Evolutionary conservation across 2,329 filamentous ascomycete genomes (phyloP).

Genomic region (Phialophora tarda): DNA sequence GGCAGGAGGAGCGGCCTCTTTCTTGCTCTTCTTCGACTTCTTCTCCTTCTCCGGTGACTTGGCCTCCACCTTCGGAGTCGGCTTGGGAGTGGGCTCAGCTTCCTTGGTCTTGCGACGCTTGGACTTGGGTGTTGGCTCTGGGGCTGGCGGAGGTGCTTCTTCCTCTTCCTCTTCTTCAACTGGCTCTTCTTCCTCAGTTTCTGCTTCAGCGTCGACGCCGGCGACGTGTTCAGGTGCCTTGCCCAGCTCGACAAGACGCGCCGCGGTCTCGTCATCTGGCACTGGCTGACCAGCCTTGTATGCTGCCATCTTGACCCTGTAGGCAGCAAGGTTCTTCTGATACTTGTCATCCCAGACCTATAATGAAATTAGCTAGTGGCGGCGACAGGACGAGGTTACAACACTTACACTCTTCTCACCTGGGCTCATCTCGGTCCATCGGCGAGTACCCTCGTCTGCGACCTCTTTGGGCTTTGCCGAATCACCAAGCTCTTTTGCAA

Average conservation of each 20-base stretch:
- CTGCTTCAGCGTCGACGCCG: conserved; percentile 43
- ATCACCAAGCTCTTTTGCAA: conserved; percentile 77
- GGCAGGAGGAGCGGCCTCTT: conserved; percentile 43
- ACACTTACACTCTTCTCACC: conserved; percentile 71
- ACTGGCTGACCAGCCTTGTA: conserved; percentile 61
- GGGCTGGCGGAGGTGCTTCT: conserved; percentile 47
- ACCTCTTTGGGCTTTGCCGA: conserved; percentile 83
- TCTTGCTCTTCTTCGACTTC: conserved; percentile 56
- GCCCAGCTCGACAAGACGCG: conserved; percentile 51
- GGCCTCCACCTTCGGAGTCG: conserved; percentile 45
- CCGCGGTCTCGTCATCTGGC: conserved; percentile 52
- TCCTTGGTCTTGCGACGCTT: conserved; percentile 54
- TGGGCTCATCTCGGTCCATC: conserved; percentile 80
- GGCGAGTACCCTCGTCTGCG: conserved; percentile 81
- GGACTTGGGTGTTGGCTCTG: conserved; percentile 49
- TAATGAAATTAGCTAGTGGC: conserved; percentile 15
- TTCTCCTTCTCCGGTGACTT: conserved; percentile 48
- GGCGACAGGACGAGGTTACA: conserved; percentile 36
- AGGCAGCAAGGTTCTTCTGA: conserved; percentile 61
- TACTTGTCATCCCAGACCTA: conserved; percentile 65
- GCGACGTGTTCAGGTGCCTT: conserved; percentile 37
- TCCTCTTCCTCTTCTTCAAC: conserved; percentile 46
- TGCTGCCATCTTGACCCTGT: conserved; percentile 60
- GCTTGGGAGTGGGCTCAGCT: conserved; percentile 45
- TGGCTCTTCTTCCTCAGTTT: conserved; percentile 42